Evolutionary conservation across 805 yeast species (phyloP), one percentile per base, ranked within the genome.

Genomic region (Lipomyces chichibuensis): DNA sequence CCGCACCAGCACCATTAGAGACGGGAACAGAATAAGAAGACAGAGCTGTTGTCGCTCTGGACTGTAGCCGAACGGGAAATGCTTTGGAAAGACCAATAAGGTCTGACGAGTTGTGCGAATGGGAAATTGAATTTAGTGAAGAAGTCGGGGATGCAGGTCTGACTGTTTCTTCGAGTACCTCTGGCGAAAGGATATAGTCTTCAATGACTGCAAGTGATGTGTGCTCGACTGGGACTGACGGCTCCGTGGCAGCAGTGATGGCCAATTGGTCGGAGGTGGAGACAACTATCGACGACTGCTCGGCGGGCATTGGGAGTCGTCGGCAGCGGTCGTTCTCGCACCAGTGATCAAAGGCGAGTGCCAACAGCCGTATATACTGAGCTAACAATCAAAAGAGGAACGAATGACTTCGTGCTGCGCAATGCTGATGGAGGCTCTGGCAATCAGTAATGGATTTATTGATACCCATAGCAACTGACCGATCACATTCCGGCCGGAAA

Each of bases 11-110:
- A 32, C 58, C 54, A 14, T 64, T 58, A 17, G 65, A 39, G 39
- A 60, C 37, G 6, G 66, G 63, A n/a, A 56, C 69, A 2, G 69
- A 65, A 37, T 59, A 65, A 1, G 69, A 59, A 6, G 75, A 66
- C 25, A 73, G 59, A 29, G 75, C 75, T 8, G 74, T 72, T 8
- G 75, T 73, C 17, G 75, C 74, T 37, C 62, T 66, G n/a, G 74
- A 62, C 57, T 72, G 72, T 23, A 73, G 69, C 39, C 71, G 64
- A 13, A 66, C 54, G 11, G 69, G 69, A 37, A 68, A 68, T 3
- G 65, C 65, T 55, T 62, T 65, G 13, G 71, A 60, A 23, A 68
- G 60, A n/a, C 64, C 62, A 29, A 67, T 62, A 9, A 67, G 54
- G 57, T 67, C 69, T 5, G 70, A 46, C 8, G 67, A 46, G 6